Evolutionary conservation across 1,284 basidiomycete species (phyloP).

Genomic region (Vanrija sp.): DNA sequence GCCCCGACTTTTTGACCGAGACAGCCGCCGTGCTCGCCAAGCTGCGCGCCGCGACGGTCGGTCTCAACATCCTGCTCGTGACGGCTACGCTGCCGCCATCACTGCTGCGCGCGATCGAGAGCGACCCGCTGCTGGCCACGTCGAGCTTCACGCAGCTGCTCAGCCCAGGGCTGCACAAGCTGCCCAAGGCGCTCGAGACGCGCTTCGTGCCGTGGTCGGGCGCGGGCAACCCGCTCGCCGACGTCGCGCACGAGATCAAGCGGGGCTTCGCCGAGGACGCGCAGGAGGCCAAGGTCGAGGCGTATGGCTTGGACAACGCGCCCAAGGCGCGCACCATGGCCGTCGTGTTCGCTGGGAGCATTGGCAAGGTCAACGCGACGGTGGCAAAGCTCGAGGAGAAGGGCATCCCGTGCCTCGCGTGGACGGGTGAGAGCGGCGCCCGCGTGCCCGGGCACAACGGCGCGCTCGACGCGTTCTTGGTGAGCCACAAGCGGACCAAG

Average conservation of each 20-base stretch:
- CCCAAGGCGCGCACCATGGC: slow-evolving; percentile 52
- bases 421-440: slow-evolving; percentile 57
- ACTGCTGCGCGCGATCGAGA: slow-evolving; percentile 62
- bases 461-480: slow-evolving; percentile 61
- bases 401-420: slow-evolving; percentile 62
- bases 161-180: slow-evolving; percentile 70
- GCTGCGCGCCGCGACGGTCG: slow-evolving; percentile 50
- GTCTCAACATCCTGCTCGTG: slow-evolving; percentile 61
- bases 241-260: slow-evolving; percentile 68
- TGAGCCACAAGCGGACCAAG: slow-evolving; percentile 1
- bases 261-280: slow-evolving; percentile 71
- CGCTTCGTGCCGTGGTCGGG: slow-evolving; percentile 70
- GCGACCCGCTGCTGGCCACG: slow-evolving; percentile 51
- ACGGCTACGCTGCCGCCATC: slow-evolving; percentile 80
- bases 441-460: slow-evolving; percentile 55
- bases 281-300: slow-evolving; percentile 2
- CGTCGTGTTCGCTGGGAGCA: slow-evolving; percentile 76
- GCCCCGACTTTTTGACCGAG: slow-evolving; percentile 70
- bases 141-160: slow-evolving; percentile 60
- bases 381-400: slow-evolving; percentile 57
- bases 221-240: slow-evolving; percentile 67
- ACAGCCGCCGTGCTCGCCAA: slow-evolving; percentile 61
- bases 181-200: slow-evolving; percentile 65
- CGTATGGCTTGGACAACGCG: neutral
- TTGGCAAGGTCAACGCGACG: slow-evolving; percentile 61